Evolutionary conservation across 202 grass and related monocot genomes (phyloP), one percentile per base, ranked within the genome.

Genomic region (Zizania palustris): DNA sequence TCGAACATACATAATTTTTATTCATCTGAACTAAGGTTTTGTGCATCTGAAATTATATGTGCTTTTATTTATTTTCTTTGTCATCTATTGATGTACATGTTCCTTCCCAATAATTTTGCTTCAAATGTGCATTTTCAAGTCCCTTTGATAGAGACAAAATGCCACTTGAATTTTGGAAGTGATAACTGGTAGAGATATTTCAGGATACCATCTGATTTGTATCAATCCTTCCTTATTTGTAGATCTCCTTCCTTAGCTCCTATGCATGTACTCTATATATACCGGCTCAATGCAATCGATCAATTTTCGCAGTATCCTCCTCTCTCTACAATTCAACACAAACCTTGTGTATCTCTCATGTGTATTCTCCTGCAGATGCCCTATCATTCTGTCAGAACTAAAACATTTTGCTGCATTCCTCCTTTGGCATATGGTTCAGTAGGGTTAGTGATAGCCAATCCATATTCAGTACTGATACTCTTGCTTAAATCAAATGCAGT

Each of bases 401-500:
- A 57, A 57, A 35, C 37, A 5, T 49, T 22, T 45, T 21, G 6
- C 35, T 54, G 4, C 8, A 5, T 28, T 40, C 16, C 18, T 72
- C 1, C 10, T 36, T 59, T 60, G 15, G 28, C 34, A 54, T 28
- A 55, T 66, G 34, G 7, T 80, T 28, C n/a, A 43, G 15, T 42
- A 22, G 19, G 42, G 20, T 19, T 40, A 16, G 20, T 14, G 45
- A 54, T 1, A 5, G 7, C 16, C 34, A 35, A 18, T 75, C 54
- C 9, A 37, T 45, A 45, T 22, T 3, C 33, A 20, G 13, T 18
- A 80, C 67, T 63, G 43, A 62, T 16, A 22, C 55, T 28, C 3
- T 43, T 75, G 44, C 63, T 67, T 14, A 40, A 81, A 81, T 42
- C 39, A 45, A 40, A 18, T 85, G 73, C 92, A 99, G 96, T 99